phyloP scores from a whole-genome alignment of 1,284 basidiomycete genomes.

The Ustilago tritici region DNA sequence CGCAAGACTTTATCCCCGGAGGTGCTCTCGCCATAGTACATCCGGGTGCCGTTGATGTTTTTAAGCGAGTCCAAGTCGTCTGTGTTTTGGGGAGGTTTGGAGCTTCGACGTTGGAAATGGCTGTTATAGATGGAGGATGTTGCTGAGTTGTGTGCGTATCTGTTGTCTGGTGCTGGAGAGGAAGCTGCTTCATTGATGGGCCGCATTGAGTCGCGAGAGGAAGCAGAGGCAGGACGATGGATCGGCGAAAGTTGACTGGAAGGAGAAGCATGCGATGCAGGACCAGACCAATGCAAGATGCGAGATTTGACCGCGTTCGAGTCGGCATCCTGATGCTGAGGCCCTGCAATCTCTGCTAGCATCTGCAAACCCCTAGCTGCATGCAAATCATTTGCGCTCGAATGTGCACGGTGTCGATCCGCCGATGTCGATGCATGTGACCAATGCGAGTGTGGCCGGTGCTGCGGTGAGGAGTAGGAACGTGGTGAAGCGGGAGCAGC shows the following conservation, averaged over 20 bases:
- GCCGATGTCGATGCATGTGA: slow-evolving; percentile 2
- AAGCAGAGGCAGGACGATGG: not conserved
- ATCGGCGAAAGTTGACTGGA: slow-evolving; percentile 17
- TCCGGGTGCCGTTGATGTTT: slow-evolving; percentile 43
- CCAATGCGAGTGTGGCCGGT: not conserved
- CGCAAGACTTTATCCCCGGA: slow-evolving; percentile 27
- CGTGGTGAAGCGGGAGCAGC: slow-evolving; percentile 7
- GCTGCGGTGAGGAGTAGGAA: not conserved
- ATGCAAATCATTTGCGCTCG: slow-evolving; percentile 27
- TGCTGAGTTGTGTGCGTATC: not conserved
- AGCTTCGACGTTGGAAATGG: slow-evolving; percentile 11
- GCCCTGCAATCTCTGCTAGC: slow-evolving; percentile 48
- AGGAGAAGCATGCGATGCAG: slow-evolving; percentile 21
- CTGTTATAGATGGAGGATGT: slow-evolving; percentile 10
- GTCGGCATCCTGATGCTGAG: slow-evolving; percentile 40
- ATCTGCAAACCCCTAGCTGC: slow-evolving; percentile 46
- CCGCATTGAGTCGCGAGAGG: not conserved
- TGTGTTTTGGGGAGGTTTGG: not conserved
- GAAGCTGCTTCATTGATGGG: slow-evolving; percentile 2
- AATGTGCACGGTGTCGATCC: slow-evolving; percentile 8
- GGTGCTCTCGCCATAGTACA: slow-evolving; percentile 35
- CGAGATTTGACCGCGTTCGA: slow-evolving; percentile 34
- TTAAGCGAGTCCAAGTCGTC: slow-evolving; percentile 28
- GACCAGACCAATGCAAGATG: slow-evolving; percentile 34
- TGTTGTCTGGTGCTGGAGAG: slow-evolving; percentile 2